Evolutionary conservation across 2,329 filamentous ascomycete species (phyloP).

Genomic region (Diplodia corticola): DNA sequence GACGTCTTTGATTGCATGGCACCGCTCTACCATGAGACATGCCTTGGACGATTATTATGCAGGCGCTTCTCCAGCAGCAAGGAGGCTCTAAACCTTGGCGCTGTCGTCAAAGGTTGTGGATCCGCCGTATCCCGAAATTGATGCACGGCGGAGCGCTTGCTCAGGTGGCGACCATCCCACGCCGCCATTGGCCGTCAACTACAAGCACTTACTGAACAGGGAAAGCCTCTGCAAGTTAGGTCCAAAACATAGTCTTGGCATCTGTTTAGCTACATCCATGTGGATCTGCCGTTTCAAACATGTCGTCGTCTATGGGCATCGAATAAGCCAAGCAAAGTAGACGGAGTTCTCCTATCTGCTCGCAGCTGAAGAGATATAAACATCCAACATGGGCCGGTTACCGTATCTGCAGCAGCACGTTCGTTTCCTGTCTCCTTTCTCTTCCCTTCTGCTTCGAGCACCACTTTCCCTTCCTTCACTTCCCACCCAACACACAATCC

Average conservation of each 20-base stretch:
- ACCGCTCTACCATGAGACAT: not conserved
- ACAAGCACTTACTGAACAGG: not conserved
- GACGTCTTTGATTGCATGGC: not conserved
- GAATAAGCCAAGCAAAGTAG: not conserved
- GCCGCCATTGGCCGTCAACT: not conserved
- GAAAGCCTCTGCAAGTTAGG: not conserved
- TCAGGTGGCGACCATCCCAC: not conserved
- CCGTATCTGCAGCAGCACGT: not conserved
- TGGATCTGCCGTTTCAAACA: not conserved
- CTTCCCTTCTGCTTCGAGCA: not conserved
- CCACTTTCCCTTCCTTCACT: not conserved
- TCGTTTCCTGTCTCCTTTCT: not conserved
- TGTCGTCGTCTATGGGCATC: not conserved
- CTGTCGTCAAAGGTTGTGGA: not conserved
- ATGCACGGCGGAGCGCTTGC: not conserved
- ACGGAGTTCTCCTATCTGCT: not conserved
- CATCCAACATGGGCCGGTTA: not conserved
- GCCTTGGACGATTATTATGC: not conserved
- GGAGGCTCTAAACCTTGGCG: not conserved
- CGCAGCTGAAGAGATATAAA: conserved; percentile 1
- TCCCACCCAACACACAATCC: not conserved
- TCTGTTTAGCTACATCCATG: not conserved
- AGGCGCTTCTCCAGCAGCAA: conserved; percentile 1
- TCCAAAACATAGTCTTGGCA: not conserved
- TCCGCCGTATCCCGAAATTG: not conserved